Percentiles rank a stretch among this genome's conserved stretches.
Conservation (phyloP, 2,329 filamentous ascomycete genomes). For the Botrytis galanthina region DNA sequence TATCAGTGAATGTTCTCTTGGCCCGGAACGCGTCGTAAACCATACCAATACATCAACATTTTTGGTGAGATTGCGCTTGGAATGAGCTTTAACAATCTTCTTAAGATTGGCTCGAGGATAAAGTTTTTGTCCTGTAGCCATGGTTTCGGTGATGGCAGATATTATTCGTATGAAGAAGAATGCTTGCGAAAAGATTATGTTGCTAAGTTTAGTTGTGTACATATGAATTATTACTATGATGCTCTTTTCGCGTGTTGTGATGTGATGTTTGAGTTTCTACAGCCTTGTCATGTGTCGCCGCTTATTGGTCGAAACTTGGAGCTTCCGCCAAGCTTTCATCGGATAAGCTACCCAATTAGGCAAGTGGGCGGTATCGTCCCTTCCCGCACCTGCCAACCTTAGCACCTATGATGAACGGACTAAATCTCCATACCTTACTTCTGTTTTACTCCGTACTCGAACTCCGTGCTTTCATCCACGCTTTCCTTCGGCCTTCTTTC, state of each 20-base stretch:
- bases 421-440: background rate
- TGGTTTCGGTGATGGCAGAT: conserved; percentile 19
- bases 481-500: conserved; percentile 10
- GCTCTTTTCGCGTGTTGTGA: background rate
- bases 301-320: background rate
- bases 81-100: conserved; percentile 87
- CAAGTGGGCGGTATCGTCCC: conserved; percentile 18
- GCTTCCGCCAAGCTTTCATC: conserved; percentile 8
- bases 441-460: background rate
- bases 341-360: conserved; percentile 12
- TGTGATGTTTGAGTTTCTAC: conserved; percentile 4
- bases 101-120: conserved; percentile 84
- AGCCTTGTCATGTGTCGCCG: background rate
- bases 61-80: conserved; percentile 75
- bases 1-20: conserved; percentile 19
- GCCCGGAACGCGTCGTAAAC: conserved; percentile 28
- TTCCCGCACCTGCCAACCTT: background rate
- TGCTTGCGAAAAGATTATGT: background rate
- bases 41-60: conserved; percentile 81
- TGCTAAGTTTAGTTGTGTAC: background rate
- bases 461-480: background rate
- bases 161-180: background rate
- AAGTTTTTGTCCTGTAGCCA: conserved; percentile 59
- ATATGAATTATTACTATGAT: background rate
- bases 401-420: conserved; percentile 6